Conservation (phyloP, 192 early-diverging fungal species). For the Kickxella alabastrina region DNA sequence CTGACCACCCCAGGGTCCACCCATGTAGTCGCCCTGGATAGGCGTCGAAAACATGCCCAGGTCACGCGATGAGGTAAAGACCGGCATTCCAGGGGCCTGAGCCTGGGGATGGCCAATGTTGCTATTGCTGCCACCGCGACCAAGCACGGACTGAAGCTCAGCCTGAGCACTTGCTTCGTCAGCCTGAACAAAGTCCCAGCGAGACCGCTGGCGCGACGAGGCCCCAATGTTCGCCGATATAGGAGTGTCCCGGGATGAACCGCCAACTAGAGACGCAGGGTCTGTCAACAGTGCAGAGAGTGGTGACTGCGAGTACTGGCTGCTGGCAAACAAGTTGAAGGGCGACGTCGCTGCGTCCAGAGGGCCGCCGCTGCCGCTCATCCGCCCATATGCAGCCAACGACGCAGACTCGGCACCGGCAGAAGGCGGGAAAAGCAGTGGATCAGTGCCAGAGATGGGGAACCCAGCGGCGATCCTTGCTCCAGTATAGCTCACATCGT, state of each 20-base stretch:
- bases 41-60: constrained; percentile 46
- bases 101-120: constrained; percentile 1
- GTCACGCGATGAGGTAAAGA: constrained; percentile 40
- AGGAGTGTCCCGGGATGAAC: background rate
- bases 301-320: constrained; percentile 19
- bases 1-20: constrained; percentile 19
- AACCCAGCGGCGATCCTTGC: constrained; percentile 9
- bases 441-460: constrained; percentile 27
- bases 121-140: constrained; percentile 16
- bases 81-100: background rate
- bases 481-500: constrained; percentile 1
- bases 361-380: constrained; percentile 4
- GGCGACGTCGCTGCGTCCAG: background rate
- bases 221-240: constrained; percentile 2
- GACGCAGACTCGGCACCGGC: background rate
- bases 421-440: constrained; percentile 38
- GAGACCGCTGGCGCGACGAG: constrained; percentile 27
- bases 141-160: constrained; percentile 47
- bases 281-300: constrained; percentile 23
- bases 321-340: constrained; percentile 24
- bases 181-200: constrained; percentile 39
- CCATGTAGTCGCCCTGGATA: constrained; percentile 14
- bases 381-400: background rate
- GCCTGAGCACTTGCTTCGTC: constrained; percentile 48
- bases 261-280: constrained; percentile 3